phyloP scores from a whole-genome alignment of 1,139 yeast genomes.

The Blastobotrys illinoisensis region DNA sequence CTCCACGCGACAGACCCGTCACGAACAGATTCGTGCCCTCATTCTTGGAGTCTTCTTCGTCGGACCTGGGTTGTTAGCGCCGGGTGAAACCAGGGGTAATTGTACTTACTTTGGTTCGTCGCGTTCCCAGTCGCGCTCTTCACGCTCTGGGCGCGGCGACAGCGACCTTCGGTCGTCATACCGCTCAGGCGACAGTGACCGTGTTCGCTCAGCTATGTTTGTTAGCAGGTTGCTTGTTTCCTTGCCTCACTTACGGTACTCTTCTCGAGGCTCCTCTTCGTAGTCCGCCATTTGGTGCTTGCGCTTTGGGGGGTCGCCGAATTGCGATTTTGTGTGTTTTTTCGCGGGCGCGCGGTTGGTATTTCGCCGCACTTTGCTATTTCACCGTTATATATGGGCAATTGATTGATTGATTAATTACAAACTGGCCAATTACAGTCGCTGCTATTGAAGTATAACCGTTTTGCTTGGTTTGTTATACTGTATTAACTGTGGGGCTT shows the following conservation, averaged over 20 bases:
- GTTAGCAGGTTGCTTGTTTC: slow-evolving; percentile 3
- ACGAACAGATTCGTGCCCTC: slow-evolving; percentile 38
- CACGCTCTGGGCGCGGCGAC: slow-evolving; percentile 21
- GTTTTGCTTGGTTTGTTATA: too few species aligned
- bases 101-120: slow-evolving; percentile 3
- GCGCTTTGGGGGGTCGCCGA: background rate
- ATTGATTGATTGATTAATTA: too few species aligned
- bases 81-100: background rate
- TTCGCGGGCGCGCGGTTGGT: background rate
- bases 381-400: background rate
- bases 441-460: too few species aligned
- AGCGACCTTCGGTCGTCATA: slow-evolving; percentile 24
- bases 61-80: slow-evolving; percentile 2
- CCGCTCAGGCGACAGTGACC: slow-evolving; percentile 21
- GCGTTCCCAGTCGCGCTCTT: slow-evolving; percentile 10
- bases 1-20: slow-evolving; percentile 33
- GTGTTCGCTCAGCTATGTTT: slow-evolving; percentile 3
- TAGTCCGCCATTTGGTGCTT: slow-evolving; percentile 15
- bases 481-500: too few species aligned
- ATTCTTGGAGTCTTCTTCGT: slow-evolving; percentile 25
- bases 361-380: background rate
- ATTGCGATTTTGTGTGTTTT: background rate
- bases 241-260: slow-evolving; percentile 1
- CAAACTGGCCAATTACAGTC: too few species aligned
- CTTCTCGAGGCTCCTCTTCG: slow-evolving; percentile 14